Conservation (phyloP, 768 basidiomycete species). For the Russula ochroleuca region DNA sequence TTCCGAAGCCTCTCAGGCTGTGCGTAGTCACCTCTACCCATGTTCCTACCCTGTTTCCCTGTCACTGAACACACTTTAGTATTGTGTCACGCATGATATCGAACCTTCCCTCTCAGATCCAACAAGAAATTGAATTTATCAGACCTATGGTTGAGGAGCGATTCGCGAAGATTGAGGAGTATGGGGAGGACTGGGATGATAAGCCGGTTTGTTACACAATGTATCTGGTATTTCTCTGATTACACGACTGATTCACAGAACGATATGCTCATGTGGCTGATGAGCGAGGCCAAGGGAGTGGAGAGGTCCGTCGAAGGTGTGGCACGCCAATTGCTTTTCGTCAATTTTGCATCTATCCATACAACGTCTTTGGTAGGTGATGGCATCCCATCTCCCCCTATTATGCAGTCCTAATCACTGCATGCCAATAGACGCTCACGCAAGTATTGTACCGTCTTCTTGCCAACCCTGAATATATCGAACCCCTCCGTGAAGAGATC, state of each 20-base stretch:
- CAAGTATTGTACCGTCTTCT: conserved; percentile 28
- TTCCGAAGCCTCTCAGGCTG: conserved; percentile 45
- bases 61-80: background rate
- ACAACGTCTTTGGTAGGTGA: too few species aligned
- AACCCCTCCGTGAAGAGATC: conserved; percentile 30
- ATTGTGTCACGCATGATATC: background rate
- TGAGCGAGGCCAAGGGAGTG: too few species aligned
- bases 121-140: too few species aligned
- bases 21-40: conserved; percentile 28
- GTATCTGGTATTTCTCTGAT: background rate
- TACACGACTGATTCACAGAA: conserved; percentile 31
- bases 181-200: background rate
- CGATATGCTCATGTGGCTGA: too few species aligned
- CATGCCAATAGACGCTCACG: conserved; percentile 1
- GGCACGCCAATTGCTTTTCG: conserved; percentile 5
- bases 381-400: too few species aligned
- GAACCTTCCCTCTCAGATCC: background rate
- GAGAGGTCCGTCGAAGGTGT: conserved; percentile 31
- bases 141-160: background rate
- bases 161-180: background rate
- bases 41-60: too few species aligned
- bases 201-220: too few species aligned
- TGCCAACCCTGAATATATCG: conserved; percentile 29
- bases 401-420: too few species aligned
- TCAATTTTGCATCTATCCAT: too few species aligned